Percentiles rank a stretch among this genome's conserved stretches.
phyloP scores from a whole-genome alignment of 2,329 filamentous ascomycete genomes.

The Fusarium buxicola region DNA sequence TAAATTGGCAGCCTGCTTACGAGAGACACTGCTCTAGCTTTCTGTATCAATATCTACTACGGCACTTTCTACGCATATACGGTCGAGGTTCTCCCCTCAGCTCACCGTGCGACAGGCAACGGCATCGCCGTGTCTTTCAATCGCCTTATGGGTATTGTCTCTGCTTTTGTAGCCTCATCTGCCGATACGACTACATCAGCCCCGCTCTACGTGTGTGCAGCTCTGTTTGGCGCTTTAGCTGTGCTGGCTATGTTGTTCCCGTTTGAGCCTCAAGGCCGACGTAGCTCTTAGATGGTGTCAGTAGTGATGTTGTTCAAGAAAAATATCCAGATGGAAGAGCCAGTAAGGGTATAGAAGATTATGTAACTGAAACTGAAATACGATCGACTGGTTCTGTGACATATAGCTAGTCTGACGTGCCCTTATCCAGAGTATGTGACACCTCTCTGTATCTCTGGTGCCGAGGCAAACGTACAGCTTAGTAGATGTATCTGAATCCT shows the following conservation, averaged over 20 bases:
- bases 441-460: too few species aligned
- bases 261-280: constrained; percentile 23
- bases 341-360: too few species aligned
- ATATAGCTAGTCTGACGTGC: too few species aligned
- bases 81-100: constrained; percentile 71
- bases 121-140: constrained; percentile 78
- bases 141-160: constrained; percentile 79
- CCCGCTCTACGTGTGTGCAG: constrained; percentile 77
- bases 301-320: too few species aligned
- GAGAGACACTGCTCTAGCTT: constrained; percentile 53
- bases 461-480: background rate
- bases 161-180: constrained; percentile 73
- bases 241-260: constrained; percentile 12
- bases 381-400: too few species aligned
- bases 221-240: constrained; percentile 68
- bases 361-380: too few species aligned
- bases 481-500: constrained; percentile 38
- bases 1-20: too few species aligned
- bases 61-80: constrained; percentile 75
- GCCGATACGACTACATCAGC: constrained; percentile 70
- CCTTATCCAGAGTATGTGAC: too few species aligned
- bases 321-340: too few species aligned
- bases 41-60: constrained; percentile 79
- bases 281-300: background rate
- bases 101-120: constrained; percentile 80